Percentiles rank a stretch among this genome's conserved stretches.
Conservation (phyloP, 148 eudicot species). For the Dianthus caryophyllus region DNA sequence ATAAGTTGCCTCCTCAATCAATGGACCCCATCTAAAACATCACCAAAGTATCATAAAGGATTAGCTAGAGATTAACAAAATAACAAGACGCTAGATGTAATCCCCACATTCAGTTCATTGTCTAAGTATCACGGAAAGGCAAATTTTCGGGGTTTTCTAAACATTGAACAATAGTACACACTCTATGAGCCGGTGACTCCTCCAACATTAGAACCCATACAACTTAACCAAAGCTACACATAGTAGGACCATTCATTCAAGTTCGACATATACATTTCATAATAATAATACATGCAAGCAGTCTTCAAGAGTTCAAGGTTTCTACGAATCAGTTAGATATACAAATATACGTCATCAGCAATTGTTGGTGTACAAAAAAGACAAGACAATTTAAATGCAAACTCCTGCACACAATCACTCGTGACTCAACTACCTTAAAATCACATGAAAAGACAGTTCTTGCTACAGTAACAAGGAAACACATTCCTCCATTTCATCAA, state of each 20-base stretch:
- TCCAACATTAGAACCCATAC: background rate
- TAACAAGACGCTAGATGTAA: background rate
- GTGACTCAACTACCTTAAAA: background rate
- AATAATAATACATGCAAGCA: background rate
- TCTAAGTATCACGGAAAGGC: background rate
- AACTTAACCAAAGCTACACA: background rate
- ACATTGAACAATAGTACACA: background rate
- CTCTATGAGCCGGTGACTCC: background rate
- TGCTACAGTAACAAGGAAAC: slow-evolving; percentile 1
- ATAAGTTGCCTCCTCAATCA: slow-evolving; percentile 82
- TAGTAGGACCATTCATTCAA: background rate
- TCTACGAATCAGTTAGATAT: background rate
- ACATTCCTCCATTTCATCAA: slow-evolving; percentile 13
- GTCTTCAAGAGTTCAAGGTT: slow-evolving; percentile 1
- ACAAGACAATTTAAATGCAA: background rate
- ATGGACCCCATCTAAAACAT: slow-evolving; percentile 76
- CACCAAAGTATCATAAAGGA: background rate
- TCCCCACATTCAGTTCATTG: background rate
- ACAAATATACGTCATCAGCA: slow-evolving; percentile 2
- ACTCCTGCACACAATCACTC: background rate
- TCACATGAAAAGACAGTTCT: background rate
- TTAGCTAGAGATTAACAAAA: background rate
- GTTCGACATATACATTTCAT: background rate
- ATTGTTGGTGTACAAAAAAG: background rate
- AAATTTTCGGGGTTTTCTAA: background rate